Conservation (phyloP, 2,329 filamentous ascomycete genomes). For the Cytospora piceae region DNA sequence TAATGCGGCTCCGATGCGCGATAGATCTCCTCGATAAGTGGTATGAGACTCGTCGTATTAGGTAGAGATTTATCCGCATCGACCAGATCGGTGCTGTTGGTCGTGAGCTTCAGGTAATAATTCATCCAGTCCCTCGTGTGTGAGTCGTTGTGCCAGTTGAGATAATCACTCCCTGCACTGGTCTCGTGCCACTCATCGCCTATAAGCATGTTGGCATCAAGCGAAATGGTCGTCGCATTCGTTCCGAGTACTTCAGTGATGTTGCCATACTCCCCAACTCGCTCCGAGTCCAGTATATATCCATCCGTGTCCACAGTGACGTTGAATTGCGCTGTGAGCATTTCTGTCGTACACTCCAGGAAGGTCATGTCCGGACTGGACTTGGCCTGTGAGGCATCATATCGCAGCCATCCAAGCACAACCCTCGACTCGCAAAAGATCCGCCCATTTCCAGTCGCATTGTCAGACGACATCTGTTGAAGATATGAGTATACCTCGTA, state of each 20-base stretch:
- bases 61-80: conserved; percentile 36
- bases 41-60: conserved; percentile 30
- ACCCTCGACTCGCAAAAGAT: not conserved
- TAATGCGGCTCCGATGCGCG: conserved; percentile 34
- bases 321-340: conserved; percentile 42
- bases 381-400: conserved; percentile 20
- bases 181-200: not conserved
- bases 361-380: conserved; percentile 32
- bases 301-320: conserved; percentile 38
- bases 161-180: not conserved
- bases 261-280: conserved; percentile 24
- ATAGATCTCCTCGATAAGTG: conserved; percentile 35
- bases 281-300: conserved; percentile 32
- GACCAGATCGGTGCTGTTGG: conserved; percentile 40
- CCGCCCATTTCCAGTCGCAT: too few species aligned
- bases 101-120: conserved; percentile 45
- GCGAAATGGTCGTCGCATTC: conserved; percentile 31
- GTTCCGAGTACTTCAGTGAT: conserved; percentile 32
- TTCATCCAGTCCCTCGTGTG: conserved; percentile 50
- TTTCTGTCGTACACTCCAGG: conserved; percentile 35
- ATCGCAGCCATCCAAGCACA: conserved; percentile 18
- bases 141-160: conserved; percentile 53
- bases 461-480: not conserved
- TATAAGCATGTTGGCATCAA: conserved; percentile 25
- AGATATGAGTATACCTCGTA: conserved; percentile 7